Conservation (phyloP, 257 asterid species). For the Salvia miltiorrhiza region DNA sequence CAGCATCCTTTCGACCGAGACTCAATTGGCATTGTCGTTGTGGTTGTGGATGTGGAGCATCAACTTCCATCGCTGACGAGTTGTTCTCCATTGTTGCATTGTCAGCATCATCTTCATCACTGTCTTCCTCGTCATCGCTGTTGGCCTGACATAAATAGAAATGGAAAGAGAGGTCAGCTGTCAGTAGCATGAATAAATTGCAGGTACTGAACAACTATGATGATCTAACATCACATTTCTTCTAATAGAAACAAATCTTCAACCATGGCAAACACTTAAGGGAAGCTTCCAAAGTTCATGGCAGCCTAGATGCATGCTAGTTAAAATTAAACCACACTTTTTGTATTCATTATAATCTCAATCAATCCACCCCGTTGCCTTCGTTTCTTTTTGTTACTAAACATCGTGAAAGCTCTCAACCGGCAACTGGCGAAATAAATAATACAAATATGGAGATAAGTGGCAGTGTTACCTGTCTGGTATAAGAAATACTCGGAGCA, state of each 20-base stretch:
- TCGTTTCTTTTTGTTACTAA: neutral
- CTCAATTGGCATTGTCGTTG: conserved; percentile 6
- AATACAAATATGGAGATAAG: neutral
- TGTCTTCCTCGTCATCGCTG: conserved; percentile 25
- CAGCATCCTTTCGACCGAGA: conserved; percentile 3
- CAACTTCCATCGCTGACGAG: conserved; percentile 50
- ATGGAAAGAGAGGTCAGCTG: neutral
- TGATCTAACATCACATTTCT: neutral
- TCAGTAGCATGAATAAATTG: neutral
- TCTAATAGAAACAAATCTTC: neutral
- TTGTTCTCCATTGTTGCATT: conserved; percentile 13
- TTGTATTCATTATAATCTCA: neutral
- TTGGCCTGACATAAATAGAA: conserved; percentile 20
- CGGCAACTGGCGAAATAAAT: too few species aligned
- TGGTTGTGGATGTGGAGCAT: conserved; percentile 22
- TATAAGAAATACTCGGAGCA: conserved; percentile 34
- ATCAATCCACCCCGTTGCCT: too few species aligned
- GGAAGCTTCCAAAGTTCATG: neutral
- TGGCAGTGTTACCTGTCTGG: conserved; percentile 35
- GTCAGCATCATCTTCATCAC: conserved; percentile 30
- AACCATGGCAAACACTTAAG: neutral
- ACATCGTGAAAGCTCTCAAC: too few species aligned
- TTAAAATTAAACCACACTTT: neutral
- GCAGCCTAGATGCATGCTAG: neutral
- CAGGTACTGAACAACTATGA: neutral